Evolutionary conservation across 495 filamentous ascomycete genomes (phyloP).

Genomic region (Aspergillus leporis): DNA sequence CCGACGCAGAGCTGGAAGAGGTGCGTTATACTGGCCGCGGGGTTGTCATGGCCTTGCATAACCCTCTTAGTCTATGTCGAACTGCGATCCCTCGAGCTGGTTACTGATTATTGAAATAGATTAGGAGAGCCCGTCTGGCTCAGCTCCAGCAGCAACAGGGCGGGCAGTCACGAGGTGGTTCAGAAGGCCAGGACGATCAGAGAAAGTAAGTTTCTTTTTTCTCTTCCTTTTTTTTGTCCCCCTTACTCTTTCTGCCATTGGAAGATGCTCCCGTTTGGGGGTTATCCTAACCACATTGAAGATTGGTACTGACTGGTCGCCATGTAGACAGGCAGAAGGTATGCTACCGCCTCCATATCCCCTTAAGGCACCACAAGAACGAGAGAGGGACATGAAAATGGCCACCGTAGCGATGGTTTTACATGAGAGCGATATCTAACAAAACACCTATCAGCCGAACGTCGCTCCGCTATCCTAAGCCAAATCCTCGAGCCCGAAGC

Average conservation of each 20-base stretch:
- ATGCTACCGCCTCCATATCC: slow-evolving; percentile 16
- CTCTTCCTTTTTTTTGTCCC: background rate
- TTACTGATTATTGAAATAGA: slow-evolving; percentile 49
- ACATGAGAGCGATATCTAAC: background rate
- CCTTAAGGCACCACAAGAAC: background rate
- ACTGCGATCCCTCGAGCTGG: background rate
- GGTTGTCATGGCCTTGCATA: background rate
- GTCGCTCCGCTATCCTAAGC: slow-evolving; percentile 71
- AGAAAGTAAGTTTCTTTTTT: slow-evolving; percentile 51
- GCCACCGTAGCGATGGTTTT: background rate
- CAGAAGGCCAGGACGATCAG: slow-evolving; percentile 61
- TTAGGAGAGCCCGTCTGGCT: slow-evolving; percentile 83
- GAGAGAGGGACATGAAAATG: background rate
- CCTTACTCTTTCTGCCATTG: background rate
- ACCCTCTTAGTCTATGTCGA: background rate
- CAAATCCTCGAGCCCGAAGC: slow-evolving; percentile 95
- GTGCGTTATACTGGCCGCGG: slow-evolving; percentile 37
- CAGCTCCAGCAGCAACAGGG: slow-evolving; percentile 78
- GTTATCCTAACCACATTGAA: too few species aligned
- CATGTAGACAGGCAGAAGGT: slow-evolving; percentile 67
- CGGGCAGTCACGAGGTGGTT: slow-evolving; percentile 48
- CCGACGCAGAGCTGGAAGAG: slow-evolving; percentile 84
- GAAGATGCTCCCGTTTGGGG: background rate
- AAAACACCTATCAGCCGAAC: slow-evolving; percentile 31
- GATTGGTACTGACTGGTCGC: slow-evolving; percentile 4